Base-by-base conservation (phyloP, 2,329 filamentous ascomycete species). In the Penicillium sp. region DNA sequence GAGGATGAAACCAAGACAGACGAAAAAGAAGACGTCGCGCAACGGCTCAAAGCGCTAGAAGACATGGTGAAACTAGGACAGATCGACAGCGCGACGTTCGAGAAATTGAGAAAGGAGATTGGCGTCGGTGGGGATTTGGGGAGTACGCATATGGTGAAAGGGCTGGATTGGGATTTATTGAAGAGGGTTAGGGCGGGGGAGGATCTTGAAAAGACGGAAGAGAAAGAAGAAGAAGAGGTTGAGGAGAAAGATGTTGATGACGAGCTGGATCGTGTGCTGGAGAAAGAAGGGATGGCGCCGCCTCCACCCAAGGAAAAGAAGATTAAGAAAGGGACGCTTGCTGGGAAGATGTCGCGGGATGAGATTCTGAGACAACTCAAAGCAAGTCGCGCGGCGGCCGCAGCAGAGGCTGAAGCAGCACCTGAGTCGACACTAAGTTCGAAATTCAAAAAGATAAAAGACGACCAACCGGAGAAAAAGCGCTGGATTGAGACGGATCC, bases 111-210 rank as follows among this genome's bases (percentile, higher is more conserved):
- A 33, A 83, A 83, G 61, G 83, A 95, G 64, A 90, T 97, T 55
- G 83, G 75, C 0, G 78, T 90, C 0, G 92, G 91, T 3, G 93
- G 92, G 7, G 89, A 96, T 69, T 74, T 92, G 21, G 78, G 78
- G 14, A 90, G 85, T 64, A 96, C 91, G 14, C 91, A 96, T 78
- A 74, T 97, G 62, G 87, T 97, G 48, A 97, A 97, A 69, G 94
- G 94, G 0, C 74, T 99, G 50, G 94, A 99, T 73, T 89, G 91
- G 69, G 88, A 89, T 70, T 77, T 97, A 12, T 76, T 80, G 61
- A 64, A 68, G 61, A 65, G 74, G 50, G 69, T 75, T 0, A 73
- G 70, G 53, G 72, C 70, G n/a, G 78, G 78, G 1, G 78, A 79
- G 59, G 77, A 92, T 71, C 80, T 90, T 23, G 52, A 59, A 62